Evolutionary conservation across 1,139 yeast genomes (phyloP).

Genomic region (Wickerhamomyces sp.): DNA sequence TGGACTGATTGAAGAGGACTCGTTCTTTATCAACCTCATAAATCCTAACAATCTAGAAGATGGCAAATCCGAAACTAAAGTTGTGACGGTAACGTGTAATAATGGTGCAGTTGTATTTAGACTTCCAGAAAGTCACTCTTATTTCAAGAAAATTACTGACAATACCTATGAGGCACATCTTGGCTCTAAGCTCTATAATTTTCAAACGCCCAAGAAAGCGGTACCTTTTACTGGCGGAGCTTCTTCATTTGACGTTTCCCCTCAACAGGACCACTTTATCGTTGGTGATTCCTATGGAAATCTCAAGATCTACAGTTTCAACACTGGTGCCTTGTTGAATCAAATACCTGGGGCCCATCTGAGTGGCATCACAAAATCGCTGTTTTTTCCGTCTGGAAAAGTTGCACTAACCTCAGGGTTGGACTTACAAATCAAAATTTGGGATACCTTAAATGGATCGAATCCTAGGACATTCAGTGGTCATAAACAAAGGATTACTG

Average conservation of each 20-base stretch:
- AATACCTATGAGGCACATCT: slow-evolving; percentile 12
- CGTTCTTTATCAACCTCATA: slow-evolving; percentile 39
- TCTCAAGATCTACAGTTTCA: slow-evolving; percentile 24
- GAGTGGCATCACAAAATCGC: slow-evolving; percentile 34
- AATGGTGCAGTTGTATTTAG: slow-evolving; percentile 9
- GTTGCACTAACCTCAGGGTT: slow-evolving; percentile 51
- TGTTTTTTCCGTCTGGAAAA: slow-evolving; percentile 55
- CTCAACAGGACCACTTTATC: slow-evolving; percentile 27
- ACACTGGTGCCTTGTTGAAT: slow-evolving; percentile 5
- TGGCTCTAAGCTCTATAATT: slow-evolving; percentile 9
- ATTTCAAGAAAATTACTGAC: slow-evolving; percentile 7
- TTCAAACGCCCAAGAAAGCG: slow-evolving; percentile 14
- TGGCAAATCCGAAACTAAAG: slow-evolving; percentile 23
- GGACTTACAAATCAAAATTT: slow-evolving; percentile 52
- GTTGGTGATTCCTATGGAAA: slow-evolving; percentile 43
- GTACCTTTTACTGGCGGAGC: slow-evolving; percentile 2
- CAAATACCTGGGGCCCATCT: slow-evolving; percentile 39
- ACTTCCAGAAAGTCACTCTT: slow-evolving; percentile 8
- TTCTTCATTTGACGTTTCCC: slow-evolving; percentile 31
- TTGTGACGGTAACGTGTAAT: slow-evolving; percentile 14
- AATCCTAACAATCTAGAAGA: slow-evolving; percentile 26
- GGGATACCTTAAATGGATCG: slow-evolving; percentile 45
- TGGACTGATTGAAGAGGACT: slow-evolving; percentile 24
- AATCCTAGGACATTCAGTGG: slow-evolving; percentile 45
- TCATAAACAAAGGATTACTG: slow-evolving; percentile 43